These are phyloP conservation scores for Carex cristatella DNA, from an alignment of 176 grass and related monocot species.

Conservation along the genomic window DNA sequence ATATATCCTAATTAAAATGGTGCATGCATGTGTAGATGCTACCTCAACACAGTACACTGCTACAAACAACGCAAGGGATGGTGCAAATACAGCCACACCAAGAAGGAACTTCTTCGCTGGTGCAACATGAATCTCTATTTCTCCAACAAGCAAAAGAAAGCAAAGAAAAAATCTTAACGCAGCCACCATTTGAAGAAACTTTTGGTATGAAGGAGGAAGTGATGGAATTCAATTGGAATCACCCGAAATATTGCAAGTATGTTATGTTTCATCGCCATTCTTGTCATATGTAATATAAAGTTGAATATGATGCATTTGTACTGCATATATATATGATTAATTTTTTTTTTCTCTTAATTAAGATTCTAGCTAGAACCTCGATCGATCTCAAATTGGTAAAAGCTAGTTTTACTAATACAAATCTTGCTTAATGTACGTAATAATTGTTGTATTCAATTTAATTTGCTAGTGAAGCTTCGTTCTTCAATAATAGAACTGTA, in stretches of 20 bases:
- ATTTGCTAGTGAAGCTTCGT: neutral
- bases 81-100: neutral
- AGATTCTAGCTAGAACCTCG: too few relatives aligned
- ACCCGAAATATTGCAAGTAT: neutral
- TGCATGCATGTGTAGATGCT: neutral
- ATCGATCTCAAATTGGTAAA: neutral
- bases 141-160: neutral
- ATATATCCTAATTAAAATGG: neutral
- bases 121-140: neutral
- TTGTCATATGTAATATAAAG: neutral
- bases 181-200: neutral
- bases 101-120: neutral
- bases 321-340: neutral
- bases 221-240: neutral
- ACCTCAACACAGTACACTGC: neutral
- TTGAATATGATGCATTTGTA: neutral
- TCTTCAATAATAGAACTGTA: neutral
- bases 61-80: too few relatives aligned
- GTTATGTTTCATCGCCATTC: neutral
- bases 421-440: neutral
- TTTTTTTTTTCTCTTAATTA: neutral
- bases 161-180: neutral
- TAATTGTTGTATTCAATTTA: neutral
- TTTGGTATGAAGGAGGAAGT: conserved; percentile 1
- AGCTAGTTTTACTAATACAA: neutral